Evolutionary conservation across 306 rosid genomes (phyloP), one percentile per base, ranked within the genome.

Genomic region (Mimosa pudica): DNA sequence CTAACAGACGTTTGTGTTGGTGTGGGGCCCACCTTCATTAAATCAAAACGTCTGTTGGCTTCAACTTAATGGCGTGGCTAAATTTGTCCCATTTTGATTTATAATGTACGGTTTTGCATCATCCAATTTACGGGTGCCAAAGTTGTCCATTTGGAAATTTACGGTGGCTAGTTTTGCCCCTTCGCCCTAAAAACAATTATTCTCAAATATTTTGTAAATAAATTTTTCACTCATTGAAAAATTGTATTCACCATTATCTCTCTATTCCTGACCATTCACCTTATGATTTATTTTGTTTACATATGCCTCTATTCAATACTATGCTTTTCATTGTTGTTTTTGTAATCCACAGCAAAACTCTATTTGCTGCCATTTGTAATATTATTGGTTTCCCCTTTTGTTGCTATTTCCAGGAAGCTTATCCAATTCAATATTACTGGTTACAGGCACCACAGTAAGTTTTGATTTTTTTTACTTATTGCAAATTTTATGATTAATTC

Each of bases 361-460:
- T 57, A 1, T n/a, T 17, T 55, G 61, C 30, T 16, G 11, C 73
- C 35, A 18, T 13, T 5, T 38, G 17, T 8, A 20, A 52, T 63
- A 24, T 74, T 78, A n/a, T 10, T 5, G n/a, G 11, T 67, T 12
- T n/a, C 8, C 38, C 51, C 44, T 71, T 69, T 49, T 74, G 72
- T 70, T 38, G 12, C 13, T 45, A 63, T 81, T 75, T 2, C 46
- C 86, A 90, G 93, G 94, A 80, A 93, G 94, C 73, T 88, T 93
- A 73, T 69, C 89, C 35, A 91, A 94, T 83, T 88, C 91, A 44
- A 79, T 91, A 78, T 80, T 88, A 13, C 87, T 93, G 18, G 97
- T 93, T 32, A 89, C 90, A 14, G 94, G 97, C 67, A 91, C 94
- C 45, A 93, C 92, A 54, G 96, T 71, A 10, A 32, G 2, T 73